Base-by-base conservation (phyloP, 306 rosid species). In the Quillaja saponaria region DNA sequence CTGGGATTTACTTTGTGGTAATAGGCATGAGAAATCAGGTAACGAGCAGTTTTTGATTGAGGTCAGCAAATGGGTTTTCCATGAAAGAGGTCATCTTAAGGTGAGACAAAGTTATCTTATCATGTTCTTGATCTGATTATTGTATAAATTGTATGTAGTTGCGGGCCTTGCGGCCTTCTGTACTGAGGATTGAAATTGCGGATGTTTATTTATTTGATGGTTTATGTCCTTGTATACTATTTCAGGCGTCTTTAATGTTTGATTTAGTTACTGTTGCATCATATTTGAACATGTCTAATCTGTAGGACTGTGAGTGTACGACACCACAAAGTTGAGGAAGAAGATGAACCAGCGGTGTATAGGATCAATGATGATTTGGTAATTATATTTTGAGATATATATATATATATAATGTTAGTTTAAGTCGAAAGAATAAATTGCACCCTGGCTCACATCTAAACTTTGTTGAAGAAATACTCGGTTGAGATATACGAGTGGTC, bases 71-170 rank as follows among this genome's bases (percentile, higher is more conserved):
- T 92, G 99, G 99, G 68, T 89, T 76, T 89, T 92, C 83, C 96
- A 92, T 6, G 99, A 89, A 79, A 82, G 95, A 78, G 95, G 99
- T 46, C 99, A 92, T 71, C 95, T 92, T 45, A 92, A 89, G 94
- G 99, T 92, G 74, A 69, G 90, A 17, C 20, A 34, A 57, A 51
- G 45, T n/a, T n/a, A n/a, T n/a, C n/a, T n/a, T n/a, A n/a, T n/a
- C n/a, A n/a, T n/a, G n/a, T n/a, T n/a, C n/a, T n/a, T n/a, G n/a
- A n/a, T n/a, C n/a, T n/a, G n/a, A n/a, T n/a, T n/a, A n/a, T n/a
- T n/a, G n/a, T n/a, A n/a, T n/a, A n/a, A n/a, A n/a, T n/a, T n/a
- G n/a, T n/a, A n/a, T n/a, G n/a, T n/a, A n/a, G n/a, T n/a, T n/a
- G n/a, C n/a, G n/a, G n/a, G n/a, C n/a, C n/a, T n/a, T n/a, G n/a